Evolutionary conservation across 257 asterid species (phyloP).

Genomic region (Galeopsis tetrahit): DNA sequence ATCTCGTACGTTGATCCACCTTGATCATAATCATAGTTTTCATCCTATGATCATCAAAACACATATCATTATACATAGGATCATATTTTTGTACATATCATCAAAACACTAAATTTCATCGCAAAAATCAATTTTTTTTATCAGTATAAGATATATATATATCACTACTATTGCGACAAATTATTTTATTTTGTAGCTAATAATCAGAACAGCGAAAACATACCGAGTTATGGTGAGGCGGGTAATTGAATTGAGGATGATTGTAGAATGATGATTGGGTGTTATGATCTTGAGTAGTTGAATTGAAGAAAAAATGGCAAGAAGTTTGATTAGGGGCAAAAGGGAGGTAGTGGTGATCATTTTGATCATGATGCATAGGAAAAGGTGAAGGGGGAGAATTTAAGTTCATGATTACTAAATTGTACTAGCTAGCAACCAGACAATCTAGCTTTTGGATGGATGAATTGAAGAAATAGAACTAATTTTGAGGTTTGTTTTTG

Average conservation of each 20-base stretch:
- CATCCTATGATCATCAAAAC: constrained; percentile 39
- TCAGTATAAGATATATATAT: too few species aligned
- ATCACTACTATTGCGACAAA: too few species aligned
- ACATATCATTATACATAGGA: background rate
- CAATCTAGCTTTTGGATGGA: background rate
- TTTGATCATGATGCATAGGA: constrained; percentile 39
- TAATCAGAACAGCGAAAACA: background rate
- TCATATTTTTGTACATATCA: background rate
- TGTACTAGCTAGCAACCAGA: constrained; percentile 9
- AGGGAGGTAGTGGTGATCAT: constrained; percentile 35
- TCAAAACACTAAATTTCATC: background rate
- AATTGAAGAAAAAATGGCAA: constrained; percentile 46
- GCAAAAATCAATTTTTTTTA: background rate
- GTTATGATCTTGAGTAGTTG: constrained; percentile 50
- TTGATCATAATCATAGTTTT: constrained; percentile 23
- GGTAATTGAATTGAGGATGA: constrained; percentile 21
- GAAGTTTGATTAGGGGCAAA: constrained; percentile 48
- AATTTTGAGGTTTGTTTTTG: background rate
- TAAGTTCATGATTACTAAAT: constrained; percentile 35
- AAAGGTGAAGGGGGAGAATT: constrained; percentile 48
- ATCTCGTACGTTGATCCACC: constrained; percentile 46
- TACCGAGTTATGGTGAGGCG: constrained; percentile 50
- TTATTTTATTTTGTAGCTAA: too few species aligned
- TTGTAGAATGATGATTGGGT: constrained; percentile 25
- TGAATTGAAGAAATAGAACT: background rate